Percentiles rank a stretch among this genome's conserved stretches.
Evolutionary conservation across 2,329 filamentous ascomycete species (phyloP).

Genomic region (Cladosporium oxysporum): DNA sequence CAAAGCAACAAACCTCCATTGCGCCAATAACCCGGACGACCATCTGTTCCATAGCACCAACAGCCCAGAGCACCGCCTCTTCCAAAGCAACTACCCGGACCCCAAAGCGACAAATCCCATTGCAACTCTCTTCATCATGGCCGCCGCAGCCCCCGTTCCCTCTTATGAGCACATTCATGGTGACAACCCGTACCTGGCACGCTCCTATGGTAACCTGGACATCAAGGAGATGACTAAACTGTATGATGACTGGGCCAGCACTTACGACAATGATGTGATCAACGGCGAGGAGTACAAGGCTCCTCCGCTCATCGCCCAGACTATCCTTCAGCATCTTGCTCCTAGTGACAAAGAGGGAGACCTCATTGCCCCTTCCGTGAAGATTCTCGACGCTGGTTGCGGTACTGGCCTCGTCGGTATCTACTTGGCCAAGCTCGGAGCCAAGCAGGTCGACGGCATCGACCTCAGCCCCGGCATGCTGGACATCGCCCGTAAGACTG

Average conservation of each 20-base stretch:
- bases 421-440: conserved; percentile 44
- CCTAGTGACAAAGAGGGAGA: conserved; percentile 24
- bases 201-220: conserved; percentile 17
- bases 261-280: conserved; percentile 46
- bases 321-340: conserved; percentile 27
- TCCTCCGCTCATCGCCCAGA: conserved; percentile 42
- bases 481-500: conserved; percentile 51
- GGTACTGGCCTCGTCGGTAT: conserved; percentile 57
- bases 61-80: conserved; percentile 19
- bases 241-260: conserved; percentile 51
- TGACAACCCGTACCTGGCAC: conserved; percentile 19
- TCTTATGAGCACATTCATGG: conserved; percentile 20
- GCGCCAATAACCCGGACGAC: not conserved
- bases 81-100: conserved; percentile 17
- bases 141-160: conserved; percentile 7
- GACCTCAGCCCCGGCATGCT: conserved; percentile 58
- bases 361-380: conserved; percentile 20
- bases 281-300: conserved; percentile 42
- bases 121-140: conserved; percentile 15
- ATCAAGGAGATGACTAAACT: conserved; percentile 27
- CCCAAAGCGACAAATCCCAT: conserved; percentile 19
- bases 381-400: conserved; percentile 58
- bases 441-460: conserved; percentile 53
- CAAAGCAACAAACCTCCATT: conserved; percentile 9
- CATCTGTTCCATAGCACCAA: conserved; percentile 16